Evolutionary conservation across 2,329 filamentous ascomycete genomes (phyloP).

Genomic region (Penicillium crustosum): DNA sequence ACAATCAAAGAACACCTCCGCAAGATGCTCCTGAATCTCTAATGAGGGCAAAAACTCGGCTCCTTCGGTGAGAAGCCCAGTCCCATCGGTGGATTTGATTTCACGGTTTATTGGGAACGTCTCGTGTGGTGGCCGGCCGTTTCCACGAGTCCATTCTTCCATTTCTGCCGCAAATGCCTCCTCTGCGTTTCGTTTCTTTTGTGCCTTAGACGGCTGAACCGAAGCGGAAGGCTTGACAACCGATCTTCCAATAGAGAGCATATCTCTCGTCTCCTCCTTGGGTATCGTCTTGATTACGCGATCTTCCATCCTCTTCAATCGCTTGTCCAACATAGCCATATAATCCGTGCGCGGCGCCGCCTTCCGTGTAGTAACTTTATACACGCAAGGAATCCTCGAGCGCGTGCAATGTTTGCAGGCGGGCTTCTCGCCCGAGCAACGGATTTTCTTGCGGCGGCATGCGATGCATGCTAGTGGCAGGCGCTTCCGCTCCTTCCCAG

Average conservation of each 20-base stretch:
- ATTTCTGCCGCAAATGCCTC: slow-evolving; percentile 83
- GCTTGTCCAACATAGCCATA: slow-evolving; percentile 98
- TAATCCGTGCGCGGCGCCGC: slow-evolving; percentile 94
- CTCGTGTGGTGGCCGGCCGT: slow-evolving; percentile 50
- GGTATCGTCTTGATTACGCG: slow-evolving; percentile 94
- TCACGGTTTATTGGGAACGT: slow-evolving; percentile 56
- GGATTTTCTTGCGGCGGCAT: slow-evolving; percentile 94
- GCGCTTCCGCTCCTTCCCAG: slow-evolving; percentile 92
- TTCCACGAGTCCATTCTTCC: slow-evolving; percentile 73
- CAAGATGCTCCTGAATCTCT: slow-evolving; percentile 88
- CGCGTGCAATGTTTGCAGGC: slow-evolving; percentile 94
- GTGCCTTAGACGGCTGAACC: slow-evolving; percentile 56
- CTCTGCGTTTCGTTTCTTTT: slow-evolving; percentile 79
- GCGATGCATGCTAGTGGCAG: slow-evolving; percentile 92
- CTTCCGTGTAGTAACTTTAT: slow-evolving; percentile 94
- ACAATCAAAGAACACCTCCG: slow-evolving; percentile 93
- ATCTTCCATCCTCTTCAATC: slow-evolving; percentile 95
- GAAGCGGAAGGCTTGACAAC: slow-evolving; percentile 76
- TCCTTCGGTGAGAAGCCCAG: slow-evolving; percentile 76
- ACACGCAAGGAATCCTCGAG: slow-evolving; percentile 91
- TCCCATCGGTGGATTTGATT: slow-evolving; percentile 69
- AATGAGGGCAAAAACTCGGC: slow-evolving; percentile 76
- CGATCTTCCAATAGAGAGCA: slow-evolving; percentile 70
- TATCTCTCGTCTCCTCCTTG: slow-evolving; percentile 72
- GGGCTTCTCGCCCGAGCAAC: slow-evolving; percentile 95